These are phyloP conservation scores for Podila epicladia DNA, from an alignment of 192 early-diverging fungal species.

Conservation along the genomic window DNA sequence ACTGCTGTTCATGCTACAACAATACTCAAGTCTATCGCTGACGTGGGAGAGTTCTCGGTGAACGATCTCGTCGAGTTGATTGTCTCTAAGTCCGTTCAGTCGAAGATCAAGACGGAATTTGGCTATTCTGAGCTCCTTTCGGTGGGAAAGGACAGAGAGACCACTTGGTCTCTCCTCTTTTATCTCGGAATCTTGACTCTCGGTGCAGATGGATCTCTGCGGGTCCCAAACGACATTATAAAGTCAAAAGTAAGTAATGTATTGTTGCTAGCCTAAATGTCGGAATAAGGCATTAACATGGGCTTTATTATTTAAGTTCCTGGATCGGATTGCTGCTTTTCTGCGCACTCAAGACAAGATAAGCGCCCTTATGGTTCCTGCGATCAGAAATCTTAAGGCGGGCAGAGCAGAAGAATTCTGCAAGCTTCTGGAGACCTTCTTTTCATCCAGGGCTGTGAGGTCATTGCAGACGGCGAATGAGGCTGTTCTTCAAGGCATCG, in stretches of 20 bases:
- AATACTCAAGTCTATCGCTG: constrained; percentile 51
- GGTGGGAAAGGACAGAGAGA: constrained; percentile 44
- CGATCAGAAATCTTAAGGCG: constrained; percentile 31
- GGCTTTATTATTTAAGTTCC: constrained; percentile 31
- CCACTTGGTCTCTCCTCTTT: constrained; percentile 46
- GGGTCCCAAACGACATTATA: constrained; percentile 40
- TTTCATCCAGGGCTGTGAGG: constrained; percentile 28
- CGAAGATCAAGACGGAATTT: constrained; percentile 36
- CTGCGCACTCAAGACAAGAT: constrained; percentile 39
- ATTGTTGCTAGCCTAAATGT: constrained; percentile 15
- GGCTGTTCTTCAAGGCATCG: constrained; percentile 39
- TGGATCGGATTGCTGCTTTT: constrained; percentile 31
- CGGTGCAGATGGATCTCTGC: constrained; percentile 22
- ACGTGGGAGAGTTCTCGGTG: constrained; percentile 51
- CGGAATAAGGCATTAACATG: constrained; percentile 15
- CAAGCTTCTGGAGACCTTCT: constrained; percentile 30
- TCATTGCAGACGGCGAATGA: constrained; percentile 28
- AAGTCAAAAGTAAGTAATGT: constrained; percentile 41
- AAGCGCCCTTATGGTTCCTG: constrained; percentile 39
- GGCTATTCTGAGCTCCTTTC: constrained; percentile 32
- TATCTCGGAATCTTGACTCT: constrained; percentile 43
- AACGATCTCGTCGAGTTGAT: constrained; percentile 46
- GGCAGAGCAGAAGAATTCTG: constrained; percentile 32
- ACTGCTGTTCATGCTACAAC: constrained; percentile 33
- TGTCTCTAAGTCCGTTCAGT: constrained; percentile 28